Percentiles rank a stretch among this genome's conserved stretches.
phyloP scores from a whole-genome alignment of 192 early-diverging fungal species.

The Backusella liffmaniae region DNA sequence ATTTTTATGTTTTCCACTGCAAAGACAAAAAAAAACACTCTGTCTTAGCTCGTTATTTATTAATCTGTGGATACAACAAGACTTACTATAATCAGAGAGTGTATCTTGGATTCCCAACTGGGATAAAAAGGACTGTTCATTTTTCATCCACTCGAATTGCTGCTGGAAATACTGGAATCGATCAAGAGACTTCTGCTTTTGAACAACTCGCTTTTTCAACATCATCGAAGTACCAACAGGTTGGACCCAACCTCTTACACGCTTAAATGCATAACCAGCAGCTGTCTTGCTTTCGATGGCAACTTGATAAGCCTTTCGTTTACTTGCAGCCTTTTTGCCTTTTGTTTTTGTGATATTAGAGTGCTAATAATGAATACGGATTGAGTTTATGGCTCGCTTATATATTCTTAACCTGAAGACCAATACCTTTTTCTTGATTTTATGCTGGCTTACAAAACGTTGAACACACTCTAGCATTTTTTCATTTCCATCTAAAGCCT shows the following conservation, averaged over 20 bases:
- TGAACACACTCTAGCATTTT: neutral
- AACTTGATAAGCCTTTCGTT: constrained; percentile 10
- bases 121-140: constrained; percentile 35
- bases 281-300: neutral
- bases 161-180: constrained; percentile 32
- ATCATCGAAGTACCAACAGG: constrained; percentile 49
- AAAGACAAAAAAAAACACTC: neutral
- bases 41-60: neutral
- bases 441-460: neutral
- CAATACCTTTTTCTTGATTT: neutral
- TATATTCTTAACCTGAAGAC: neutral
- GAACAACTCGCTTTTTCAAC: constrained; percentile 41
- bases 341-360: neutral
- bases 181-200: constrained; percentile 36
- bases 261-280: constrained; percentile 1
- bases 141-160: constrained; percentile 31
- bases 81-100: constrained; percentile 39
- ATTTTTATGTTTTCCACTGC: neutral
- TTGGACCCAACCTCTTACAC: constrained; percentile 28
- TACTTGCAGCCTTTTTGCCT: neutral
- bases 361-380: neutral
- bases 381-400: neutral
- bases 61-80: neutral
- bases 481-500: neutral
- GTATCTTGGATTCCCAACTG: constrained; percentile 25